A percentile compares a stretch with the other conserved stretches of the same genome.
Conservation (phyloP, 2,329 filamentous ascomycete genomes). For the Ophiostoma montium region DNA sequence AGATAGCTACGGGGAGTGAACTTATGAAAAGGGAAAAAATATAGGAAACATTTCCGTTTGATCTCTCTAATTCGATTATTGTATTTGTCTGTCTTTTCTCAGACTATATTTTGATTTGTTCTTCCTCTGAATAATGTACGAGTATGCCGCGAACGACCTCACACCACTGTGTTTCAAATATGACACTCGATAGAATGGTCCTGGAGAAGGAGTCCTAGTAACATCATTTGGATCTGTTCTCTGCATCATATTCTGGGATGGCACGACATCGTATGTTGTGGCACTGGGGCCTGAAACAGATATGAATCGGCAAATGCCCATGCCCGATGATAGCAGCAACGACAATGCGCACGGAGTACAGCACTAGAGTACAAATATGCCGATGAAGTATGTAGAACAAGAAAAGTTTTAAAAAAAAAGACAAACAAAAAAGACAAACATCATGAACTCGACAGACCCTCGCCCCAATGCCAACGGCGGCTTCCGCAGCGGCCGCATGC, state of each 20-base stretch:
- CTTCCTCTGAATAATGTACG: no score
- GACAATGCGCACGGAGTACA: no score
- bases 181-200: no score
- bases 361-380: background rate
- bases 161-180: background rate
- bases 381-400: background rate
- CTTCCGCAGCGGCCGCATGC: constrained; percentile 5
- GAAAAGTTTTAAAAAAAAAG: background rate
- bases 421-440: no score
- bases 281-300: constrained; percentile 7
- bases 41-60: no score
- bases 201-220: no score
- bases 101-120: no score
- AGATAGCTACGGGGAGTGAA: no score
- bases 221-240: no score
- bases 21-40: no score
- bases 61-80: no score
- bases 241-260: background rate
- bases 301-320: constrained; percentile 6
- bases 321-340: background rate
- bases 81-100: no score
- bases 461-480: constrained; percentile 5
- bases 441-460: constrained; percentile 11
- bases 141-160: background rate
- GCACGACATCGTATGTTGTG: constrained; percentile 11